Conservation (phyloP, 352 stramenopile species). For the Phytopythium ostracodes region DNA sequence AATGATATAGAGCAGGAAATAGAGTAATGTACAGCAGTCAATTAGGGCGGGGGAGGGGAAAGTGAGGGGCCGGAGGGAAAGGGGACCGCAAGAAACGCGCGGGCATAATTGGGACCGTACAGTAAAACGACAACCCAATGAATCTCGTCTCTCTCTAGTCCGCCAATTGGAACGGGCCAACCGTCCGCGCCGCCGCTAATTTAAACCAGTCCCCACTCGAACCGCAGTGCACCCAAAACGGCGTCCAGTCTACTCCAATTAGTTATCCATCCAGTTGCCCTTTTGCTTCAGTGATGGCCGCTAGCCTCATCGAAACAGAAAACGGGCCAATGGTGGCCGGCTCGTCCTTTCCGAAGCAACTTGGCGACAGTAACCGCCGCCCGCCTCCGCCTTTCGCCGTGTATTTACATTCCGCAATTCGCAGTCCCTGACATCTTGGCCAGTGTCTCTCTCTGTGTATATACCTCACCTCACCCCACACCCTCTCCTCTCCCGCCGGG, state of each 20-base stretch:
- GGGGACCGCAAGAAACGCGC: too few relatives aligned
- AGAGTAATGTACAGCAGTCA: conserved; percentile 1
- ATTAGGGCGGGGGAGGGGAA: not conserved
- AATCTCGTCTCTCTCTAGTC: not conserved
- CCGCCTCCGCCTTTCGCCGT: not conserved
- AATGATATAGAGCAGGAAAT: not conserved
- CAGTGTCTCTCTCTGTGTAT: too few relatives aligned
- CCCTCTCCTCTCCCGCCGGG: too few relatives aligned
- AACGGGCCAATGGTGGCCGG: not conserved
- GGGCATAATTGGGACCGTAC: not conserved
- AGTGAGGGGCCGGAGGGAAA: too few relatives aligned
- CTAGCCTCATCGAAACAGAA: not conserved
- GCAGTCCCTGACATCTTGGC: too few relatives aligned
- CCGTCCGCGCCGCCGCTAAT: too few relatives aligned
- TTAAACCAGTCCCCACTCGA: not conserved
- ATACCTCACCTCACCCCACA: too few relatives aligned
- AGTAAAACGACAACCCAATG: not conserved
- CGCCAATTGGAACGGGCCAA: not conserved
- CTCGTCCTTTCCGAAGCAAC: not conserved
- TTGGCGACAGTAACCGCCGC: not conserved
- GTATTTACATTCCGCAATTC: not conserved
- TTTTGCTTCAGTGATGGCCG: not conserved
- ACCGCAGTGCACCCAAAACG: not conserved
- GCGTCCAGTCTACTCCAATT: not conserved
- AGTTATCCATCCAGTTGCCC: not conserved